Evolutionary conservation across 192 early-diverging fungal species (phyloP).

Genomic region (Coemansia asiatica): DNA sequence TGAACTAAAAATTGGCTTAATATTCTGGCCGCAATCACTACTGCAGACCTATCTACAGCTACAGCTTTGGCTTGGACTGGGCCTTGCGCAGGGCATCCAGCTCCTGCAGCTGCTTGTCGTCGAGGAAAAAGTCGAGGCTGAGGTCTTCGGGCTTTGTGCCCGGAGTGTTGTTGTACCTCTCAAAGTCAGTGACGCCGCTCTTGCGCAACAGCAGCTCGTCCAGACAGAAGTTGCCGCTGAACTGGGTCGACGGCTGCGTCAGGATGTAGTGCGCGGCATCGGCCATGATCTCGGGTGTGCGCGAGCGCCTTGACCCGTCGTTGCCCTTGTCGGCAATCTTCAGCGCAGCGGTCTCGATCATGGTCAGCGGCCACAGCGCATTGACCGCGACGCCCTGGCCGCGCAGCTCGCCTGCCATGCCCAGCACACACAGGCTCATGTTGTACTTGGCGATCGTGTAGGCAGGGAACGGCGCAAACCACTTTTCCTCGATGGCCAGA

Average conservation of each 20-base stretch:
- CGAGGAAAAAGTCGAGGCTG: constrained; percentile 65
- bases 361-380: constrained; percentile 72
- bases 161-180: constrained; percentile 63
- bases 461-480: constrained; percentile 68
- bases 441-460: constrained; percentile 72
- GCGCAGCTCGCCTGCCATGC: constrained; percentile 68
- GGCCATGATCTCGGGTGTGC: constrained; percentile 71
- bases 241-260: constrained; percentile 55
- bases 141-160: constrained; percentile 59
- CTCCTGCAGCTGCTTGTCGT: constrained; percentile 47
- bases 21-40: too few relatives aligned
- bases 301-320: constrained; percentile 12
- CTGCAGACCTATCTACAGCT: background rate
- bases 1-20: too few relatives aligned
- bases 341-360: constrained; percentile 74
- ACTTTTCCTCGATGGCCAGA: constrained; percentile 65
- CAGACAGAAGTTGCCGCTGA: constrained; percentile 73
- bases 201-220: constrained; percentile 77
- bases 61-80: constrained; percentile 20
- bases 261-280: constrained; percentile 74
- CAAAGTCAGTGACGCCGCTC: constrained; percentile 70
- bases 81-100: constrained; percentile 44
- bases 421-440: constrained; percentile 76
- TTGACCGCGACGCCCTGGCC: constrained; percentile 73
- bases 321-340: constrained; percentile 26